phyloP scores from a whole-genome alignment of 805 yeast genomes.

The Wickerhamomyces queroliae region DNA sequence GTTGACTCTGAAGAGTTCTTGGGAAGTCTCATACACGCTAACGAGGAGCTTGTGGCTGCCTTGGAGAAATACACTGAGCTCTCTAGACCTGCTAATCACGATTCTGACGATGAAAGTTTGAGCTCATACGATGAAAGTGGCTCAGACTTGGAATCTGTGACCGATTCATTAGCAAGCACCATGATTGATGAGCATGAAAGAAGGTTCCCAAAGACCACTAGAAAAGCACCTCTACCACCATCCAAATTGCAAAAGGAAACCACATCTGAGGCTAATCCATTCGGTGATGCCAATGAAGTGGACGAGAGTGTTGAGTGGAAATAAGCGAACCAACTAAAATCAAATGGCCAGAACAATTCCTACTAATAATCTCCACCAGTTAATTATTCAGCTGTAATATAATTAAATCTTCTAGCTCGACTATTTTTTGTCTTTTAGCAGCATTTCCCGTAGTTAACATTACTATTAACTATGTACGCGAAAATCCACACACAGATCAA shows the following conservation, averaged over 20 bases:
- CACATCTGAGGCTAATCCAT: constrained; percentile 37
- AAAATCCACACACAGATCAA: too few species aligned
- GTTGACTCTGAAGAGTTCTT: constrained; percentile 81
- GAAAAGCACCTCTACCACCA: constrained; percentile 17
- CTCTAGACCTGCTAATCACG: constrained; percentile 36
- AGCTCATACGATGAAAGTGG: constrained; percentile 24
- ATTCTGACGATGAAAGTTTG: constrained; percentile 32
- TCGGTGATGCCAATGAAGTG: constrained; percentile 42
- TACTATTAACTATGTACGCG: too few species aligned
- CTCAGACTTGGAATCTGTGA: constrained; percentile 19
- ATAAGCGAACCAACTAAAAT: constrained; percentile 3
- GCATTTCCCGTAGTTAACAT: too few species aligned
- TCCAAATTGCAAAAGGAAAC: constrained; percentile 7
- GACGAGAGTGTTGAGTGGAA: constrained; percentile 21
- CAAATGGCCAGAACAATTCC: neutral
- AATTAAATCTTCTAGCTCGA: too few species aligned
- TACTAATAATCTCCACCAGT: neutral
- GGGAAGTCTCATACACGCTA: constrained; percentile 84
- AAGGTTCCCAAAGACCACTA: constrained; percentile 8
- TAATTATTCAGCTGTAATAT: too few species aligned
- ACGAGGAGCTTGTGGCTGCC: constrained; percentile 79
- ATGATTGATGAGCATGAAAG: constrained; percentile 21
- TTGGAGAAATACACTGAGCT: constrained; percentile 62
- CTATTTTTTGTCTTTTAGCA: too few species aligned
- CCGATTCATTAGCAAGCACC: constrained; percentile 22